Evolutionary conservation across 192 early-diverging fungal genomes (phyloP).

Genomic region (Oehlia diaphana): DNA sequence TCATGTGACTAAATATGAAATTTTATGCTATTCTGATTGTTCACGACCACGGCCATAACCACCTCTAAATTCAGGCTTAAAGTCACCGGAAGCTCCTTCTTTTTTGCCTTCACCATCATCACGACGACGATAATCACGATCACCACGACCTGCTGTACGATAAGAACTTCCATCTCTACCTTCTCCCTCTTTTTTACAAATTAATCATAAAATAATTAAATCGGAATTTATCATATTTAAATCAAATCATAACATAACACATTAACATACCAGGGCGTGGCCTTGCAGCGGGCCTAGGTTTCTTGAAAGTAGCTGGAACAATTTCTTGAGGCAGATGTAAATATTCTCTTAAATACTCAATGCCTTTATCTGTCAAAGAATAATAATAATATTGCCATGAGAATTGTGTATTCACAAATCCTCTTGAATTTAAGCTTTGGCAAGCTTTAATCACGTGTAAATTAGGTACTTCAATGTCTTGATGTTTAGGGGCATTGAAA

Average conservation of each 20-base stretch:
- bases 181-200: constrained; percentile 50
- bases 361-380: constrained; percentile 96
- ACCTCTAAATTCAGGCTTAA: constrained; percentile 97
- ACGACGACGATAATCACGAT: constrained; percentile 84
- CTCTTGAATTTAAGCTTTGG: constrained; percentile 93
- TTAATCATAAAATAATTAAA: too few species aligned
- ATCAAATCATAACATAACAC: not conserved
- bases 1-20: too few species aligned
- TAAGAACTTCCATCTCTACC: constrained; percentile 56
- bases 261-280: constrained; percentile 61
- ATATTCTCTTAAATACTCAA: constrained; percentile 95
- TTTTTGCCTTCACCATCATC: constrained; percentile 70
- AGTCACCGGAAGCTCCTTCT: constrained; percentile 91
- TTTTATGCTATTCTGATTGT: not conserved
- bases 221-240: not conserved
- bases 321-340: constrained; percentile 97
- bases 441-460: constrained; percentile 99
- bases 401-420: constrained; percentile 94
- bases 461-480: constrained; percentile 97
- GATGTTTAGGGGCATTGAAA: constrained; percentile 94
- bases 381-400: constrained; percentile 99
- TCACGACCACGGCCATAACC: constrained; percentile 45
- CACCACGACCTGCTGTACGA: constrained; percentile 64
- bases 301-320: constrained; percentile 96
- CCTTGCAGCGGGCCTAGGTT: constrained; percentile 78